Evolutionary conservation across 164 flowering plant genomes (phyloP).

Genomic region (Nelumbo lutea): DNA sequence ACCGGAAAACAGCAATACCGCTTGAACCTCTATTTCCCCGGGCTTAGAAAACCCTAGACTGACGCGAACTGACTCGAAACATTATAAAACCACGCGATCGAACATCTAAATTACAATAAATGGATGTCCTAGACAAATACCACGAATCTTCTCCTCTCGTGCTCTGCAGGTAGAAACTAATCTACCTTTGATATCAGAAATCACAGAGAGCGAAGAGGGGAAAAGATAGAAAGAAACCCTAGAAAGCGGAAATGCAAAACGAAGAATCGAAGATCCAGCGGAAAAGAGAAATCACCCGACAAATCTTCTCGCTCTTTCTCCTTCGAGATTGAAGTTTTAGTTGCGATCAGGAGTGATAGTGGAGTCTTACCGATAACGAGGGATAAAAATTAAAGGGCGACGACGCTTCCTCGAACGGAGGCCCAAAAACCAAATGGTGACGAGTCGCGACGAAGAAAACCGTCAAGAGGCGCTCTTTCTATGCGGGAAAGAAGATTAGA

Average conservation of each 20-base stretch:
- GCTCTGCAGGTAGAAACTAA: background rate
- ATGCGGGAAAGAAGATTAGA: background rate
- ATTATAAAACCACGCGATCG: background rate
- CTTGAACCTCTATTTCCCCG: background rate
- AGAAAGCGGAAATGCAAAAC: background rate
- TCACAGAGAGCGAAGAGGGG: background rate
- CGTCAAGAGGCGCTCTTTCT: background rate
- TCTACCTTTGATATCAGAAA: background rate
- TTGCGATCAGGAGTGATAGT: background rate
- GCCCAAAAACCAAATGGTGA: background rate
- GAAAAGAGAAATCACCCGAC: background rate
- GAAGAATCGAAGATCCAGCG: background rate
- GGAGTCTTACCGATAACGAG: background rate
- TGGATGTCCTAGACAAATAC: background rate
- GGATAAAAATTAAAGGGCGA: background rate
- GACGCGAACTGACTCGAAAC: background rate
- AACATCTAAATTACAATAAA: background rate
- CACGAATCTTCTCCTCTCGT: background rate
- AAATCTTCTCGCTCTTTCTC: background rate
- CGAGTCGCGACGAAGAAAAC: background rate
- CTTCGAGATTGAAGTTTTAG: background rate
- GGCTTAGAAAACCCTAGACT: background rate
- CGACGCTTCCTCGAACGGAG: conserved; percentile 4
- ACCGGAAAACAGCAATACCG: background rate
- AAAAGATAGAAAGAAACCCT: conserved; percentile 2